Evolutionary conservation across 768 basidiomycete species (phyloP).

Genomic region (Xanthoconium purpureum): DNA sequence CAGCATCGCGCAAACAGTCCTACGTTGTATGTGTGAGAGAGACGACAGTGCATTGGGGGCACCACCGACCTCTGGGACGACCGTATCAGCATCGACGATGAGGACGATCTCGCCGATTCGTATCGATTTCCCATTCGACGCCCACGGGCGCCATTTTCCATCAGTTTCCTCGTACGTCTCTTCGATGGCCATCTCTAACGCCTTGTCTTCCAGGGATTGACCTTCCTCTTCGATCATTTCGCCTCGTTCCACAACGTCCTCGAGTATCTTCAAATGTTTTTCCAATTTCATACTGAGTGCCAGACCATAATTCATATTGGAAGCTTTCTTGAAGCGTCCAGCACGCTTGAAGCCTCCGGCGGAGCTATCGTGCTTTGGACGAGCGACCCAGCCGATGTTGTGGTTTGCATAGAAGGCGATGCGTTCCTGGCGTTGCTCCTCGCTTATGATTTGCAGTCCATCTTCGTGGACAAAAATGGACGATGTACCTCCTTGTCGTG

Average conservation of each 20-base stretch:
- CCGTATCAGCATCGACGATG: constrained; percentile 85
- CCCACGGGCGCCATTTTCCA: constrained; percentile 67
- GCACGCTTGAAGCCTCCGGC: constrained; percentile 37
- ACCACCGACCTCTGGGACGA: constrained; percentile 63
- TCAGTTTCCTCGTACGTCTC: constrained; percentile 65
- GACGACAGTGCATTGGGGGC: not conserved
- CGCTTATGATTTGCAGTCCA: constrained; percentile 50
- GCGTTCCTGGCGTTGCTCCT: constrained; percentile 46
- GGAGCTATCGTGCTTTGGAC: constrained; percentile 44
- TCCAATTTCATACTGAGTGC: constrained; percentile 39
- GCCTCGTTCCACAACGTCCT: constrained; percentile 37
- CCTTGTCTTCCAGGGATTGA: constrained; percentile 58
- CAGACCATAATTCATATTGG: constrained; percentile 84
- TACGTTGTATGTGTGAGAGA: constrained; percentile 21
- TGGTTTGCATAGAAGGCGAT: constrained; percentile 54
- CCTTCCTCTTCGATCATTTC: constrained; percentile 41
- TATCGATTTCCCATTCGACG: constrained; percentile 68
- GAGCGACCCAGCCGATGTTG: constrained; percentile 58
- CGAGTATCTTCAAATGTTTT: constrained; percentile 43
- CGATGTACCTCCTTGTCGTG: constrained; percentile 61
- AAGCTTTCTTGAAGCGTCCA: constrained; percentile 91
- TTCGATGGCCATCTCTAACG: constrained; percentile 69
- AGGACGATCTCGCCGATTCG: constrained; percentile 79
- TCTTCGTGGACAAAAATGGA: constrained; percentile 62
- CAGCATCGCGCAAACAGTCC: constrained; percentile 91